These are phyloP conservation scores for Nitzschia putrida DNA, from an alignment of 108 stramenopile species.

Conservation along the genomic window DNA sequence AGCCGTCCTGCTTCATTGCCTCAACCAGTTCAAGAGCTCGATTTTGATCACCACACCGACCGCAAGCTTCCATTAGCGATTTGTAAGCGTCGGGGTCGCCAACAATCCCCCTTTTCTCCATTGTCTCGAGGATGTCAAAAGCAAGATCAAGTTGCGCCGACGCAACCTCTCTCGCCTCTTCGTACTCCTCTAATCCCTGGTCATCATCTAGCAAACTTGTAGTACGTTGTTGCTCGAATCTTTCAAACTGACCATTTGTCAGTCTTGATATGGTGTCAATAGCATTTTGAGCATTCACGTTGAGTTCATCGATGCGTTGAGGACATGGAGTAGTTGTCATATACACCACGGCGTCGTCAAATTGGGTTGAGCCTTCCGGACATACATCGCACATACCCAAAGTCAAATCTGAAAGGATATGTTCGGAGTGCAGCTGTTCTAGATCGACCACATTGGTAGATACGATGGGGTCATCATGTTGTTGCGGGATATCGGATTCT, in stretches of 20 bases:
- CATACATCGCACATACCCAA: conserved; percentile 25
- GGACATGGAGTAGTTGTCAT: conserved; percentile 34
- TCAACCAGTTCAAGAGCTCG: conserved; percentile 74
- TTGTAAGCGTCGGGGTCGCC: conserved; percentile 73
- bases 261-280: conserved; percentile 25
- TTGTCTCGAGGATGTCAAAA: conserved; percentile 68
- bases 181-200: conserved; percentile 48
- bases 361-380: not conserved
- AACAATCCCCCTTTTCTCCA: conserved; percentile 59
- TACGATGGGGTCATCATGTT: not conserved
- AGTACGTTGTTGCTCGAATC: conserved; percentile 1
- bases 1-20: conserved; percentile 77
- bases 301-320: conserved; percentile 21
- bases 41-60: conserved; percentile 75
- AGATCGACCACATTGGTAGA: not conserved
- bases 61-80: conserved; percentile 83
- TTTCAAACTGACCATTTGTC: conserved; percentile 6
- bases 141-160: conserved; percentile 83
- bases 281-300: conserved; percentile 28
- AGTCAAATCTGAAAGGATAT: conserved; percentile 6
- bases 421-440: conserved; percentile 1
- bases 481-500: not conserved
- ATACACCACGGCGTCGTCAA: conserved; percentile 21
- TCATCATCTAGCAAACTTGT: conserved; percentile 37
- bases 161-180: conserved; percentile 79